Evolutionary conservation across 2,329 filamentous ascomycete genomes (phyloP).

Genomic region (Arthrobotrys iridis): DNA sequence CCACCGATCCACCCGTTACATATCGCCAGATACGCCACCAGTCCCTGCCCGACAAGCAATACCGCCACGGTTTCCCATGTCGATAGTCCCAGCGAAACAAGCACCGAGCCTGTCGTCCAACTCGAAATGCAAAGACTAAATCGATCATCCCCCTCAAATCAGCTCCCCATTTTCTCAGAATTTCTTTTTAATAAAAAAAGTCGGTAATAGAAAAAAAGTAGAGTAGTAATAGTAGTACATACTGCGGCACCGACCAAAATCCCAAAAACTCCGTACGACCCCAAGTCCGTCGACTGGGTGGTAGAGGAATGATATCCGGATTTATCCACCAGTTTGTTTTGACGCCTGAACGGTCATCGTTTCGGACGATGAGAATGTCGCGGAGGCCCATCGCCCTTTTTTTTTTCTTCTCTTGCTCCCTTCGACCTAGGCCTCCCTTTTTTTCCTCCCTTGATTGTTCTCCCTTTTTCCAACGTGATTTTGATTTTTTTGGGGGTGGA

Average conservation of each 20-base stretch:
- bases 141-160: background rate
- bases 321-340: constrained; percentile 54
- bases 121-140: constrained; percentile 47
- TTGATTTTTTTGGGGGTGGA: background rate
- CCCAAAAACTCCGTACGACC: constrained; percentile 51
- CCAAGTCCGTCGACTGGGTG: constrained; percentile 45
- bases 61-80: constrained; percentile 53
- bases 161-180: too few species aligned
- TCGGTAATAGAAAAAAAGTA: background rate
- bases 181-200: too few species aligned
- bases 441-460: background rate
- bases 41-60: constrained; percentile 35
- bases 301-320: constrained; percentile 49
- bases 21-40: constrained; percentile 50
- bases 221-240: constrained; percentile 5
- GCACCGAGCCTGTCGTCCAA: constrained; percentile 49
- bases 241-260: constrained; percentile 52
- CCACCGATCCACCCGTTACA: constrained; percentile 53
- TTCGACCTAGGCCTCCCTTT: background rate
- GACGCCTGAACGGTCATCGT: constrained; percentile 52
- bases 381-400: constrained; percentile 48
- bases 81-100: constrained; percentile 45
- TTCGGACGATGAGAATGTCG: constrained; percentile 39
- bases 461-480: background rate
- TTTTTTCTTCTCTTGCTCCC: background rate